Percentiles rank a stretch among this genome's conserved stretches.
These are phyloP conservation scores for Candolleomyces eurysporus DNA, from an alignment of 768 basidiomycete genomes.

Conservation along the genomic window DNA sequence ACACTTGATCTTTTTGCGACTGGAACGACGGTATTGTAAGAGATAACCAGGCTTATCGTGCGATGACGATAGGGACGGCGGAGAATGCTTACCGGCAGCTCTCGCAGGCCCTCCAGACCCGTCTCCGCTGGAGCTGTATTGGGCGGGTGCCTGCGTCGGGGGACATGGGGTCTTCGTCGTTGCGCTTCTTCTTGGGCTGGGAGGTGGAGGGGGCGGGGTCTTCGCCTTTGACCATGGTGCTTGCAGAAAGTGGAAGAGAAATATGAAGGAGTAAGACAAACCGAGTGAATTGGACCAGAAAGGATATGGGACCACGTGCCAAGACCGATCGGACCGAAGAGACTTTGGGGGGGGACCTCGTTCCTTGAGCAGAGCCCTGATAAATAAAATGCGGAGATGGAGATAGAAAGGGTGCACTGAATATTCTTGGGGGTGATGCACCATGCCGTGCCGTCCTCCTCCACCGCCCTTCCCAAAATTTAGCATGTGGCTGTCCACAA, in stretches of 20 bases:
- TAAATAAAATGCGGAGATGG: neutral
- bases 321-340: constrained; percentile 16
- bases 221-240: constrained; percentile 50
- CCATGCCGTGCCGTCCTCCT: neutral
- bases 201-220: constrained; percentile 46
- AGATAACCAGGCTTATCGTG: constrained; percentile 11
- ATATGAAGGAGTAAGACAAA: constrained; percentile 26
- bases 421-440: neutral
- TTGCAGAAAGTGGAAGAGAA: constrained; percentile 19
- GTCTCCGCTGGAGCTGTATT: constrained; percentile 70
- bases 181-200: constrained; percentile 76
- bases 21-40: constrained; percentile 27
- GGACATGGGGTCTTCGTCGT: constrained; percentile 55
- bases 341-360: constrained; percentile 3
- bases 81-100: constrained; percentile 66
- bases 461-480: neutral
- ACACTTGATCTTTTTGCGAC: constrained; percentile 93
- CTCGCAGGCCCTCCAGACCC: constrained; percentile 91
- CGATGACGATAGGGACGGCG: constrained; percentile 17
- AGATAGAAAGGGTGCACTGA: constrained; percentile 1
- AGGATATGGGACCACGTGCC: constrained; percentile 22
- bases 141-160: constrained; percentile 65
- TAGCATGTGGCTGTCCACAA: neutral
- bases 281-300: constrained; percentile 24
- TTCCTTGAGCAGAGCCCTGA: neutral